Percentiles rank a stretch among this genome's conserved stretches.
Conservation (phyloP, 129 eudicot genomes). For the Heracleum sosnowskyi region DNA sequence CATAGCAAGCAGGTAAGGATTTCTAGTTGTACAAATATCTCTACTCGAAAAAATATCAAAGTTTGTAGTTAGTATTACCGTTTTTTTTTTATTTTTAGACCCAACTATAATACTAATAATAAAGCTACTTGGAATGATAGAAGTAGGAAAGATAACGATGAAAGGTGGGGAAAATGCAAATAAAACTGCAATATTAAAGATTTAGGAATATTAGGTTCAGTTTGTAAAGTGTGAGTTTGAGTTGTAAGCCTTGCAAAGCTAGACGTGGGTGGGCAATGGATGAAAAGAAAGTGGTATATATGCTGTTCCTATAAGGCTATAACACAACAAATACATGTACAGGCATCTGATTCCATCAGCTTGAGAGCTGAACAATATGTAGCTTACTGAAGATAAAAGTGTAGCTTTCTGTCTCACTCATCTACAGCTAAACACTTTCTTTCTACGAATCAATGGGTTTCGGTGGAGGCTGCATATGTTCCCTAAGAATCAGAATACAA, state of each 20-base stretch:
- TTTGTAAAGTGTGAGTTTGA: not conserved
- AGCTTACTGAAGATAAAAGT: conserved; percentile 6
- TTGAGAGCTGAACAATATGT: conserved; percentile 11
- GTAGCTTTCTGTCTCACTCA: conserved; percentile 27
- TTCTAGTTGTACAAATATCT: no score
- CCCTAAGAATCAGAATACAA: conserved; percentile 9
- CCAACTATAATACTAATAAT: no score
- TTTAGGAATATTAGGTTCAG: not conserved
- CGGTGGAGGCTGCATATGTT: conserved; percentile 7
- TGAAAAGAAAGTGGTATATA: not conserved
- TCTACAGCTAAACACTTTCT: not conserved
- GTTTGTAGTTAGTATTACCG: no score
- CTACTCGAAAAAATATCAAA: no score
- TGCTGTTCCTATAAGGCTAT: not conserved
- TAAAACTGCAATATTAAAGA: not conserved
- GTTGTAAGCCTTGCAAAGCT: conserved; percentile 3
- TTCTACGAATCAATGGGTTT: not conserved
- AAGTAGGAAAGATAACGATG: not conserved
- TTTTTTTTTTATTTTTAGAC: no score
- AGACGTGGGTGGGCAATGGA: conserved; percentile 13
- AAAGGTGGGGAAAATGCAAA: not conserved
- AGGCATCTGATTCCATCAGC: conserved; percentile 44
- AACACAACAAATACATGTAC: not conserved
- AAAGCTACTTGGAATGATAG: no score
- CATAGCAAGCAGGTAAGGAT: no score